These are phyloP conservation scores for Pisolithus thermaeus DNA, from an alignment of 1,284 basidiomycete species.

Conservation along the genomic window DNA sequence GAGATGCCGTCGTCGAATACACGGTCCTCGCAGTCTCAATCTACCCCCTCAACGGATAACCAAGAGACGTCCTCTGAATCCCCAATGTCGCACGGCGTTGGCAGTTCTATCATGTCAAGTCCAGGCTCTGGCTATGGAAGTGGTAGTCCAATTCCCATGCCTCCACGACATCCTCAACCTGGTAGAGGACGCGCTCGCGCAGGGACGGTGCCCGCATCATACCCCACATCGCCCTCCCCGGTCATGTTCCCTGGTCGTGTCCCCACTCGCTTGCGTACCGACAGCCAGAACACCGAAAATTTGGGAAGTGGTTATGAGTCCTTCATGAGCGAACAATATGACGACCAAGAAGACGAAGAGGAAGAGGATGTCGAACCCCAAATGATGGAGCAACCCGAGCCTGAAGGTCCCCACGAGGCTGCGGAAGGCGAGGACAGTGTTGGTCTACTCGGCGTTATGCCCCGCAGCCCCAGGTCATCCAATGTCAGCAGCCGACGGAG, in stretches of 20 bases:
- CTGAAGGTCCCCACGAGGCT: conserved; percentile 50
- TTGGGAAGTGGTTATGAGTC: conserved; percentile 25
- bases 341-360: conserved; percentile 33
- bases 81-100: conserved; percentile 30
- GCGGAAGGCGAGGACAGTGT: conserved; percentile 68
- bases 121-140: conserved; percentile 34
- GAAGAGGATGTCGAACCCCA: conserved; percentile 34
- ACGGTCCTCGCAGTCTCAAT: conserved; percentile 37
- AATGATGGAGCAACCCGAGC: conserved; percentile 47
- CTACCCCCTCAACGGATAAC: conserved; percentile 55
- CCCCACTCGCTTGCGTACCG: conserved; percentile 35
- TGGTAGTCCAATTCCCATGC: conserved; percentile 57
- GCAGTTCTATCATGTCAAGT: conserved; percentile 28
- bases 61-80: conserved; percentile 49
- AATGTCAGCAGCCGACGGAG: conserved; percentile 37
- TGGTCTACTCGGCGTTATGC: conserved; percentile 47
- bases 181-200: conserved; percentile 39
- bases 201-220: conserved; percentile 42
- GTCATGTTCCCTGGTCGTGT: conserved; percentile 34
- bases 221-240: conserved; percentile 41
- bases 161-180: conserved; percentile 56
- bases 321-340: conserved; percentile 30
- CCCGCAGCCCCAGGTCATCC: conserved; percentile 53
- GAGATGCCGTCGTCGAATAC: conserved; percentile 35
- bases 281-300: conserved; percentile 36